Evolutionary conservation across 2,329 filamentous ascomycete genomes (phyloP).

Genomic region (Diaporthe sp.): DNA sequence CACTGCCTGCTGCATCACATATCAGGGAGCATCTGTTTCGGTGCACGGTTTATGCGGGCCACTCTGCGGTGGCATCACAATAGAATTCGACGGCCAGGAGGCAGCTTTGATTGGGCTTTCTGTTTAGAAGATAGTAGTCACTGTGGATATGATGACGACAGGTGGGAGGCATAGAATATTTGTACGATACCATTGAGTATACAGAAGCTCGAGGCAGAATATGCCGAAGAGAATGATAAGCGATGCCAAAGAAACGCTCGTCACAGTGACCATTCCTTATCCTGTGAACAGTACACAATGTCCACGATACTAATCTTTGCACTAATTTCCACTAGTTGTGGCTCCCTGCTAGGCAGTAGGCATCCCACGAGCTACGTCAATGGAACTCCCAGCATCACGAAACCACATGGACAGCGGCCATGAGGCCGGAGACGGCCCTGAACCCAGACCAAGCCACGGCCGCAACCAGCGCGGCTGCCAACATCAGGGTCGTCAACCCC

Average conservation of each 20-base stretch:
- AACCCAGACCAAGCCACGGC: slow-evolving; percentile 48
- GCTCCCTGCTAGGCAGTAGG: too few relatives aligned
- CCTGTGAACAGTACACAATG: not conserved
- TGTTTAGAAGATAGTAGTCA: not conserved
- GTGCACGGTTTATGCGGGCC: slow-evolving; percentile 25
- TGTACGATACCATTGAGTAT: slow-evolving; percentile 34
- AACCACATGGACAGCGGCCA: slow-evolving; percentile 15
- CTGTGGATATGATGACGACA: slow-evolving; percentile 23
- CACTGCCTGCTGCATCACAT: slow-evolving; percentile 37
- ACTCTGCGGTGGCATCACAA: slow-evolving; percentile 16
- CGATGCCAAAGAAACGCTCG: not conserved
- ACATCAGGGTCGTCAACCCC: slow-evolving; percentile 60
- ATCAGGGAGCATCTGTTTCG: slow-evolving; percentile 38
- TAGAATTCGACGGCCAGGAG: slow-evolving; percentile 13
- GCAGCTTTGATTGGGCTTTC: slow-evolving; percentile 15
- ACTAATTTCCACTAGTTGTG: too few relatives aligned
- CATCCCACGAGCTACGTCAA: not conserved
- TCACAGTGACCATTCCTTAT: not conserved
- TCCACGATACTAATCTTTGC: not conserved
- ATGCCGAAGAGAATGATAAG: slow-evolving; percentile 16
- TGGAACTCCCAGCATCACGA: not conserved
- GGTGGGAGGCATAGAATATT: slow-evolving; percentile 9
- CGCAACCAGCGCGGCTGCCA: slow-evolving; percentile 51
- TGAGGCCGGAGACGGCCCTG: slow-evolving; percentile 39
- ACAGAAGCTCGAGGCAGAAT: not conserved